Evolutionary conservation across 306 rosid genomes (phyloP).

Genomic region (Geum urbanum): DNA sequence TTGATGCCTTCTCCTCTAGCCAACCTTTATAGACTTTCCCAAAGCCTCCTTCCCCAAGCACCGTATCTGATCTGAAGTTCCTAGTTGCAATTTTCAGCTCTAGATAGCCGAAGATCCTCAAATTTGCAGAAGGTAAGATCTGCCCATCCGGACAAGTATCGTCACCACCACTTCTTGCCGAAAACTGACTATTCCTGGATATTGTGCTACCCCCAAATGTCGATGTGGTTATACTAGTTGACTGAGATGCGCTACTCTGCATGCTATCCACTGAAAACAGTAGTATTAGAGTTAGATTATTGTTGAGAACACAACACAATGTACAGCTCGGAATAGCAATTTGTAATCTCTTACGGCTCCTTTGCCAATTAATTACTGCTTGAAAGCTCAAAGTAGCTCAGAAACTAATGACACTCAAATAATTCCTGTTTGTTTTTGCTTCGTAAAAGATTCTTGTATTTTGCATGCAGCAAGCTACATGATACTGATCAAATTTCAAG

Average conservation of each 20-base stretch:
- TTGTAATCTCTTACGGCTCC: neutral
- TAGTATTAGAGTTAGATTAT: neutral
- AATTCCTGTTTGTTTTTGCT: neutral
- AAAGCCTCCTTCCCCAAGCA: slow-evolving; percentile 96
- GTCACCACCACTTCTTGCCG: slow-evolving; percentile 47
- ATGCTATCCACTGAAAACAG: neutral
- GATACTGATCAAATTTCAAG: neutral
- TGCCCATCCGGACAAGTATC: slow-evolving; percentile 50
- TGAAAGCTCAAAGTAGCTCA: neutral
- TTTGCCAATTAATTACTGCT: neutral
- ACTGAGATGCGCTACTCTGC: slow-evolving; percentile 40
- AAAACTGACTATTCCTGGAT: slow-evolving; percentile 60
- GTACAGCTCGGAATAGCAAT: neutral
- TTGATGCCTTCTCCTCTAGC: slow-evolving; percentile 64
- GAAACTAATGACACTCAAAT: neutral
- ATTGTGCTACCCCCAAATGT: slow-evolving; percentile 42
- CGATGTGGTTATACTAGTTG: slow-evolving; percentile 45
- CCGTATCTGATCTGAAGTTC: slow-evolving; percentile 67
- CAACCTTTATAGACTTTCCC: slow-evolving; percentile 89
- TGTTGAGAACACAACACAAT: neutral
- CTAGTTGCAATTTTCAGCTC: slow-evolving; percentile 72
- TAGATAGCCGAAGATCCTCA: slow-evolving; percentile 63
- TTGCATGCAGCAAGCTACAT: slow-evolving; percentile 8
- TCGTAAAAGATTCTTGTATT: neutral
- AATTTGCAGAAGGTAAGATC: slow-evolving; percentile 65